A percentile compares a stretch with the other conserved stretches of the same genome.
phyloP scores from a whole-genome alignment of 2,329 filamentous ascomycete species.

The Ophiostoma novo-ulmi region DNA sequence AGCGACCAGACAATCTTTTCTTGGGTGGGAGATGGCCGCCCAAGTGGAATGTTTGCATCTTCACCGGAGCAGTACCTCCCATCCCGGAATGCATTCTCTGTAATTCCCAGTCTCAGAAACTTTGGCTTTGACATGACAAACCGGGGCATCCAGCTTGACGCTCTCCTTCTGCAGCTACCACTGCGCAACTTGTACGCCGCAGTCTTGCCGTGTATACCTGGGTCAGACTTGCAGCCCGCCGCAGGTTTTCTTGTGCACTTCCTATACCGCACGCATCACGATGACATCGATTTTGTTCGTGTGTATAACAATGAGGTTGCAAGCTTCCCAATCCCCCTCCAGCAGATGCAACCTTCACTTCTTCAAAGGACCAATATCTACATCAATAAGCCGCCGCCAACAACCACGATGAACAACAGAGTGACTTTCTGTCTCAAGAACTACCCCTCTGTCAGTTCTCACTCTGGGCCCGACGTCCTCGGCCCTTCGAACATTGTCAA shows the following conservation, averaged over 20 bases:
- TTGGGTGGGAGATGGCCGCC: conserved; percentile 22
- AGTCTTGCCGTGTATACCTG: not conserved
- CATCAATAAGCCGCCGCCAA: no score
- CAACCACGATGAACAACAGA: not conserved
- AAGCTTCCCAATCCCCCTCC: not conserved
- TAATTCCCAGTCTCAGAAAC: not conserved
- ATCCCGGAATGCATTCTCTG: not conserved
- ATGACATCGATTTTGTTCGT: conserved; percentile 14
- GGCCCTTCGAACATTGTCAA: not conserved
- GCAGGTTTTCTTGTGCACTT: not conserved
- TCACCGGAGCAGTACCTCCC: not conserved
- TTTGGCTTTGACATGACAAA: not conserved
- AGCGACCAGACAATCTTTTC: conserved; percentile 28
- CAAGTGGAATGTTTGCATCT: conserved; percentile 14
- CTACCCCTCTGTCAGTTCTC: not conserved
- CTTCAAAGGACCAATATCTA: no score
- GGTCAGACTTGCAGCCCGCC: not conserved
- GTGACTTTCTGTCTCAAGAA: not conserved
- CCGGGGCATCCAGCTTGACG: conserved; percentile 11
- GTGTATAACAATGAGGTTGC: not conserved
- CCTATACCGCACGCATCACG: not conserved
- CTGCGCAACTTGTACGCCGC: conserved; percentile 3
- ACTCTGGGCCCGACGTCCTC: not conserved
- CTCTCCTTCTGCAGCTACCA: not conserved
- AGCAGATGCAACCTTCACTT: no score